phyloP scores from a whole-genome alignment of 1,284 basidiomycete species.

The Sporisorium reilianum region DNA sequence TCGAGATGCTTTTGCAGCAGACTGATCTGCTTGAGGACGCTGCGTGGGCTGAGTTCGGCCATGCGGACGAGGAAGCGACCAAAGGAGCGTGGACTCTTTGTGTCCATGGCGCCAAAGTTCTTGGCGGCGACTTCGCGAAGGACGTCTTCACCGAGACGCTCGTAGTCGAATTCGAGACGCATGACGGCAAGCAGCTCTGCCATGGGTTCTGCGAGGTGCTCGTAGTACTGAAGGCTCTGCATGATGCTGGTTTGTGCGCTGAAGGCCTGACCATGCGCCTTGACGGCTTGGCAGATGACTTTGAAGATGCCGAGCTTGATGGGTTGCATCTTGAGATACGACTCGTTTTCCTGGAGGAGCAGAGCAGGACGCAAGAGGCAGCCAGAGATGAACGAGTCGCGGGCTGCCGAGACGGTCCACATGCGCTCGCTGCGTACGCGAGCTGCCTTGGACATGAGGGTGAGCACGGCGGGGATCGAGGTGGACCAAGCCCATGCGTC shows the following conservation, averaged over 20 bases:
- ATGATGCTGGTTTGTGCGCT: conserved; percentile 84
- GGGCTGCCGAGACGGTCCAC: conserved; percentile 60
- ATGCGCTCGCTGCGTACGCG: conserved; percentile 57
- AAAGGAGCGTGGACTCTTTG: conserved; percentile 87
- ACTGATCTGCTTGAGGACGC: conserved; percentile 89
- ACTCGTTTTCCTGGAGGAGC: conserved; percentile 85
- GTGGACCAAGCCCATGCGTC: conserved; percentile 58
- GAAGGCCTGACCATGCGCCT: conserved; percentile 84
- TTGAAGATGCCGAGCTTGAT: conserved; percentile 84
- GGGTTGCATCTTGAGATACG: conserved; percentile 83
- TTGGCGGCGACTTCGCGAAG: conserved; percentile 84
- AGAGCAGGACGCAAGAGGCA: conserved; percentile 77
- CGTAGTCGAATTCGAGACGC: conserved; percentile 87
- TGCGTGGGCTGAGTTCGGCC: conserved; percentile 84
- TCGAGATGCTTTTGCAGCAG: conserved; percentile 87
- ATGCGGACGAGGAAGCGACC: conserved; percentile 86
- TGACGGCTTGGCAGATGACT: conserved; percentile 90
- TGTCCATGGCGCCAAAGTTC: conserved; percentile 83
- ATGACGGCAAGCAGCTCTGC: conserved; percentile 87
- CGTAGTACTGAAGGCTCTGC: conserved; percentile 91
- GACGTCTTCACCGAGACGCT: conserved; percentile 89
- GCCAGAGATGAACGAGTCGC: conserved; percentile 65
- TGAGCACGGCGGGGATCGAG: conserved; percentile 60
- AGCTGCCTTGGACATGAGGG: conserved; percentile 55
- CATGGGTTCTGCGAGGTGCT: conserved; percentile 93